These are phyloP conservation scores for Ochetophila trinervis DNA, from an alignment of 306 rosid genomes.

Conservation along the genomic window DNA sequence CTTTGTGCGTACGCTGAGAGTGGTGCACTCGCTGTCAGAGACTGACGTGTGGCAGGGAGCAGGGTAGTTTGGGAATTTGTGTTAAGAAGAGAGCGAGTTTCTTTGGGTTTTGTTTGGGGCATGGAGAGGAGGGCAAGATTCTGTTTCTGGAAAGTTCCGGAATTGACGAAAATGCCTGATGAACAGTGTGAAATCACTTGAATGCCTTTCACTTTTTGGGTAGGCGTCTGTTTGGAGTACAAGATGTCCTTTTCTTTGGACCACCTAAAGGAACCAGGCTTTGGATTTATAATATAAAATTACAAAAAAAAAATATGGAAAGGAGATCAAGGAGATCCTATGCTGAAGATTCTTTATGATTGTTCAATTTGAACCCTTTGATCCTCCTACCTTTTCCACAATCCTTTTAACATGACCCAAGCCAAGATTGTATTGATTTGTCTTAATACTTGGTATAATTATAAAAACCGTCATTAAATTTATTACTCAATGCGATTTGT, in stretches of 20 bases:
- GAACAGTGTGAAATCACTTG: slow-evolving; percentile 26
- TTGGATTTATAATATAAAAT: neutral
- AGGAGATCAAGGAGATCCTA: slow-evolving; percentile 23
- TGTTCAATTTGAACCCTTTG: neutral
- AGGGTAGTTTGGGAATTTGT: slow-evolving; percentile 28
- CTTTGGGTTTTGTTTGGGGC: neutral
- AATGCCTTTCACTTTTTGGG: slow-evolving; percentile 26
- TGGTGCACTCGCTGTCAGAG: slow-evolving; percentile 15
- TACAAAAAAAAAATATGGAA: slow-evolving; percentile 3
- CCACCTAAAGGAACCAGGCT: slow-evolving; percentile 31
- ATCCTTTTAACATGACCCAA: too few species aligned
- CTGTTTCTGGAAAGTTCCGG: slow-evolving; percentile 31
- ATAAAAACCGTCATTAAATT: too few species aligned
- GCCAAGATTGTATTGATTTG: too few species aligned
- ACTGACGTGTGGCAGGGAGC: neutral
- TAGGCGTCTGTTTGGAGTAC: slow-evolving; percentile 20
- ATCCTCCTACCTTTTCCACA: neutral
- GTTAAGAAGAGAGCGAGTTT: neutral
- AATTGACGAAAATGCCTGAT: slow-evolving; percentile 43
- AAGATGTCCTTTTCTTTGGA: slow-evolving; percentile 32
- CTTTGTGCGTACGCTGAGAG: slow-evolving; percentile 42
- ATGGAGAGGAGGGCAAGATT: slow-evolving; percentile 29
- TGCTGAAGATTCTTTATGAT: neutral
- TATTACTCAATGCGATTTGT: too few species aligned
- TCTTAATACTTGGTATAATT: too few species aligned